Conservation (phyloP, 1,139 yeast species). For the Yamadazyma oceani region DNA sequence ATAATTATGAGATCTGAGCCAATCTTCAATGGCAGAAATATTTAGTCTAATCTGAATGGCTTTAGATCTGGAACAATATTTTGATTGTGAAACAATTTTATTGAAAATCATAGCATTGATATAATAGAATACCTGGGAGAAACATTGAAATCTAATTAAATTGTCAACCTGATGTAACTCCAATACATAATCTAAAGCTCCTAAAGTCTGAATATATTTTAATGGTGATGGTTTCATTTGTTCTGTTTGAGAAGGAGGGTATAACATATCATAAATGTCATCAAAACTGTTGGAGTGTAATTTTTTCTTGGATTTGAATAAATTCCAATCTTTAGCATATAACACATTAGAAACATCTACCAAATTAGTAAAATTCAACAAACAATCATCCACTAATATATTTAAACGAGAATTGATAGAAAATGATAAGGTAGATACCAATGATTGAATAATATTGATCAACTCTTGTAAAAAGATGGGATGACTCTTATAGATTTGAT, state of each 20-base stretch:
- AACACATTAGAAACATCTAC: slow-evolving; percentile 61
- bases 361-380: slow-evolving; percentile 62
- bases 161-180: slow-evolving; percentile 81
- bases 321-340: slow-evolving; percentile 75
- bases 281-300: slow-evolving; percentile 51
- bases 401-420: slow-evolving; percentile 63
- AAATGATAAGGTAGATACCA: slow-evolving; percentile 62
- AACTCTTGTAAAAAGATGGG: slow-evolving; percentile 63
- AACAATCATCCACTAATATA: slow-evolving; percentile 58
- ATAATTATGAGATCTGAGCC: slow-evolving; percentile 82
- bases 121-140: slow-evolving; percentile 80
- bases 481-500: slow-evolving; percentile 51
- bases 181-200: slow-evolving; percentile 83
- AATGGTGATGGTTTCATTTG: slow-evolving; percentile 82
- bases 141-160: slow-evolving; percentile 69
- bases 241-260: slow-evolving; percentile 68
- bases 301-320: slow-evolving; percentile 56
- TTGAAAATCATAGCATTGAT: slow-evolving; percentile 73
- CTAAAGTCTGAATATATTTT: slow-evolving; percentile 78
- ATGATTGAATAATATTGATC: slow-evolving; percentile 56
- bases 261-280: slow-evolving; percentile 65
- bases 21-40: slow-evolving; percentile 83
- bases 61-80: slow-evolving; percentile 72
- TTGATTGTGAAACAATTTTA: slow-evolving; percentile 61
- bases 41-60: slow-evolving; percentile 91